Evolutionary conservation across 1,139 yeast genomes (phyloP), one percentile per base, ranked within the genome.

Genomic region (Candida tetrigidarum): DNA sequence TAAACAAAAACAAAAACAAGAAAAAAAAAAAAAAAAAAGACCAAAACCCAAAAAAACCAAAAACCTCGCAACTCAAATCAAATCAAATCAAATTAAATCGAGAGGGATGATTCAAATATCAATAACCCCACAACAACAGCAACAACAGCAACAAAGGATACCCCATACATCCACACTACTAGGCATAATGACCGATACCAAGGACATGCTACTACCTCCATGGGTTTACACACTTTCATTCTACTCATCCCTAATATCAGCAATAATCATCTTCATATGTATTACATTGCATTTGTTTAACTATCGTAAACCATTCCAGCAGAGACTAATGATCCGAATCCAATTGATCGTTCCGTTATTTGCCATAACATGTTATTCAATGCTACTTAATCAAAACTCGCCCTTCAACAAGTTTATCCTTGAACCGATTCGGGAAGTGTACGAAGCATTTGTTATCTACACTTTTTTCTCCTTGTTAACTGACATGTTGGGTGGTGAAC

Each of bases 361-460:
- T 64, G 80, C 83, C 4, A 47, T 77, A 6, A 68, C 81, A 15
- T 80, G 86, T 74, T 69, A 81, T 62, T 56, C 68, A 14, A 69
- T 80, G 74, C 62, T 86, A 43, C 60, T 76, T 39, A 67, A 78
- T 50, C 75, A 76, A 43, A 50, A 63, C 11, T 61, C 74, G 2
- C 39, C 54, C 5, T 48, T 67, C 9, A 63, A 74, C 18, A 75
- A 80, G 27, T 67, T 68, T 41, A 59, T 85, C 19, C 57, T 92
- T 9, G 96, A 86, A 51, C 96, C 97, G 0, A 56, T 87, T 1
- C 73, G 96, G 44, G 99, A 93, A 59, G 82, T 92, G 1, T 93
- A 93, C 63, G 99, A 95, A 64, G 97, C 98, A 0, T 89, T 95
- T 66, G 97, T 92, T 37, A 88, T 93, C 36, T 95, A 93, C 63